These are phyloP conservation scores for Corynascus novoguineensis DNA, from an alignment of 495 filamentous ascomycete species.

Conservation along the genomic window DNA sequence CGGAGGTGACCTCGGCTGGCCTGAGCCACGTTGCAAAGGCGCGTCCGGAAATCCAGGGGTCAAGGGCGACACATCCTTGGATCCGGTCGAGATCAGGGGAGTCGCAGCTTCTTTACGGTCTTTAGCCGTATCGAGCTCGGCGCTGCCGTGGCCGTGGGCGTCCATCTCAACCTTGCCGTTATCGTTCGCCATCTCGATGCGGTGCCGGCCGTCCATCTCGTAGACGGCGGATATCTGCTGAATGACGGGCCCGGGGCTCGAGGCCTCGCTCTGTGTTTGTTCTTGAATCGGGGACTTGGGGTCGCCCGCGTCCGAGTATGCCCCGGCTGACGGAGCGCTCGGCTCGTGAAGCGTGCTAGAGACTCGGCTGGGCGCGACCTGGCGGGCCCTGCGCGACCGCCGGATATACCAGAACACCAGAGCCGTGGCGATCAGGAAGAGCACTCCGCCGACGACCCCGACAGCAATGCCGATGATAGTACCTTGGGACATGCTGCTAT, in stretches of 20 bases:
- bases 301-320: background rate
- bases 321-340: background rate
- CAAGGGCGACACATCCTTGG: background rate
- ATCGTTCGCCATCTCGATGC: constrained; percentile 23
- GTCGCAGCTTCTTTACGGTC: background rate
- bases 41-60: background rate
- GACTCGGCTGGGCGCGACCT: background rate
- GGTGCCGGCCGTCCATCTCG: constrained; percentile 24
- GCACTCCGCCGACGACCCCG: constrained; percentile 20
- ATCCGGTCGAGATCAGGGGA: background rate
- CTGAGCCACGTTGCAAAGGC: background rate
- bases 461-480: constrained; percentile 24
- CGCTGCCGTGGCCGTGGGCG: constrained; percentile 9
- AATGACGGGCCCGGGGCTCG: background rate
- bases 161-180: constrained; percentile 25
- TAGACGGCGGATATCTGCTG: constrained; percentile 8
- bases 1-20: background rate
- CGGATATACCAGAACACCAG: constrained; percentile 20
- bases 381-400: constrained; percentile 2
- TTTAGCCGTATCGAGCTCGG: constrained; percentile 9
- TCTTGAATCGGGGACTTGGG: background rate
- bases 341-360: background rate
- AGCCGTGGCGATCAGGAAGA: constrained; percentile 7
- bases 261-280: background rate
- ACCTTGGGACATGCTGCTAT: constrained; percentile 17